Base-by-base conservation (phyloP, 2,329 filamentous ascomycete species). In the Paecilomyces dactylethromorphus region DNA sequence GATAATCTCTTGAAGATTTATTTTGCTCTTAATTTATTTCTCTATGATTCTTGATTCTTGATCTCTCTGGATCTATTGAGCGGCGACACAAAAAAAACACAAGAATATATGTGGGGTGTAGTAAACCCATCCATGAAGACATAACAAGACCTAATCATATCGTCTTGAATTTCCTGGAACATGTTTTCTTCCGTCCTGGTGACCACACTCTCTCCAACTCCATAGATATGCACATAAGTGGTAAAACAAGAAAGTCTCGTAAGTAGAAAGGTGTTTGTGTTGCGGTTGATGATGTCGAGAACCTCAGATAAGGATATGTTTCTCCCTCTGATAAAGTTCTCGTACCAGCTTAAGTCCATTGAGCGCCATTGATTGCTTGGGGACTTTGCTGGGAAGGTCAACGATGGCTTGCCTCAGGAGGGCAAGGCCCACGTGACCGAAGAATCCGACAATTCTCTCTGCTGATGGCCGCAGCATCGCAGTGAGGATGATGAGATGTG, bases 371-470 rank as follows among this genome's bases (percentile, higher is more conserved):
- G 64, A 73, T 51, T 72, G 70, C 45, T 64, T 65, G n/a, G 68
- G 63, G 31, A 77, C 59, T 3, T 58, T 60, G 26, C 62, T 72
- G 2, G 91, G 91, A 54, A 94, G 87, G 12, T 91, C 87, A n/a
- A 94, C 74, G 26, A 93, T 77, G 0, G 89, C 90, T 56, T 84
- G 79, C 39, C 86, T 81, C 64, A 97, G 72, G 1, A 90, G 85
- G 0, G 84, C 88, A n/a, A 89, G 71, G 0, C 85, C 92, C 7
- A 88, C 85, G 55, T 85, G 86, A 0, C 92, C 93, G 68, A 92
- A 99, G 65, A 94, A 91, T 13, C 81, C 79, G 54, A 97, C 77
- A 66, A 97, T 91, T 18, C 89, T 87, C 57, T 85, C 81, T 62
- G 91, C 87, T 61, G 88, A 88, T 24, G 87, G 84, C 57, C 88